A percentile compares a stretch with the other conserved stretches of the same genome.
Evolutionary conservation across 805 yeast genomes (phyloP).

Genomic region (Kodamaea laetipori): DNA sequence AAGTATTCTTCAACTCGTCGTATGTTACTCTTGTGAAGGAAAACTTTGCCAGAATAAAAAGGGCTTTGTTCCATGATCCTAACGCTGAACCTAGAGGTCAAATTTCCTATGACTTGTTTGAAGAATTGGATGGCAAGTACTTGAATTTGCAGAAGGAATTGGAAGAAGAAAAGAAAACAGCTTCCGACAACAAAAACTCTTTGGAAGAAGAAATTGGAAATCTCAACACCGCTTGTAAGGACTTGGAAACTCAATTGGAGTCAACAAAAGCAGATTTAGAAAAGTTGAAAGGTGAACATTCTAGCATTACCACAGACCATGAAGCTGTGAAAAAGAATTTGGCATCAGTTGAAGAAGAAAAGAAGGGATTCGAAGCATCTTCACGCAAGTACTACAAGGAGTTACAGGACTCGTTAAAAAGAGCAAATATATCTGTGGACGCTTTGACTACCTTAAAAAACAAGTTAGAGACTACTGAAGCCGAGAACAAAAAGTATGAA

Average conservation of each 20-base stretch:
- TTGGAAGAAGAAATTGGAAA: slow-evolving; percentile 22
- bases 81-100: slow-evolving; percentile 65
- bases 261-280: slow-evolving; percentile 30
- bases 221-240: slow-evolving; percentile 5
- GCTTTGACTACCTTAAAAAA: slow-evolving; percentile 29
- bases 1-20: slow-evolving; percentile 66
- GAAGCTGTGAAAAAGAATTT: slow-evolving; percentile 24
- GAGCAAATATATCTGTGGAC: slow-evolving; percentile 26
- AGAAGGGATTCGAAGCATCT: slow-evolving; percentile 30
- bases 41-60: slow-evolving; percentile 63
- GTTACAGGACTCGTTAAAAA: slow-evolving; percentile 33
- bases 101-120: slow-evolving; percentile 63
- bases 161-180: slow-evolving; percentile 22
- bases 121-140: slow-evolving; percentile 44
- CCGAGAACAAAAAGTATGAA: slow-evolving; percentile 66
- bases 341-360: slow-evolving; percentile 29
- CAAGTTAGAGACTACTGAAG: slow-evolving; percentile 35
- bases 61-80: slow-evolving; percentile 76
- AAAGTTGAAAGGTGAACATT: slow-evolving; percentile 23
- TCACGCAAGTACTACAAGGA: slow-evolving; percentile 34
- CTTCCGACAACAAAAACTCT: slow-evolving; percentile 20
- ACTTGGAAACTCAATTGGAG: slow-evolving; percentile 25
- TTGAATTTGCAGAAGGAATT: slow-evolving; percentile 28
- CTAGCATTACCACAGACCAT: slow-evolving; percentile 21
- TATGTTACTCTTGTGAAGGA: slow-evolving; percentile 71